phyloP scores from a whole-genome alignment of 805 yeast species.

The Zygotorulaspora danielsina region DNA sequence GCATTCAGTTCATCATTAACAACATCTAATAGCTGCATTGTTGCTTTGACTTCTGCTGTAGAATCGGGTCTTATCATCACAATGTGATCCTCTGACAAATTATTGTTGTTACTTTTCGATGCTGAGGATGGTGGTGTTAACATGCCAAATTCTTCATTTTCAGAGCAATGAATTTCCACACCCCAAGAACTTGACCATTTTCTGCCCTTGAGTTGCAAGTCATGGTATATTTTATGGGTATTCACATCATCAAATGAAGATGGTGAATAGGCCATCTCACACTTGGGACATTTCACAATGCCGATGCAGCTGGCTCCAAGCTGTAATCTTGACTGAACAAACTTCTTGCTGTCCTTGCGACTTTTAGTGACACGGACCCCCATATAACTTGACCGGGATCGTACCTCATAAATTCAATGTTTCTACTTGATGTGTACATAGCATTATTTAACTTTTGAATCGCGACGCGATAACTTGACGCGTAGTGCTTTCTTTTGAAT shows the following conservation, averaged over 20 bases:
- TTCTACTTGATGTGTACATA: too few species aligned
- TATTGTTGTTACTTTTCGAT: conserved; percentile 3
- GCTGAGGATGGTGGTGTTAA: conserved; percentile 18
- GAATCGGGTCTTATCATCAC: conserved; percentile 36
- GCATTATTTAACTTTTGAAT: too few species aligned
- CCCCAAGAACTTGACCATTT: conserved; percentile 45
- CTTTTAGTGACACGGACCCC: too few species aligned
- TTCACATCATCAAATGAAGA: conserved; percentile 18
- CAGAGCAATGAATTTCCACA: conserved; percentile 10
- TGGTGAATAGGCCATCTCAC: conserved; percentile 29
- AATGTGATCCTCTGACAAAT: conserved; percentile 27
- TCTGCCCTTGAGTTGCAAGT: conserved; percentile 45
- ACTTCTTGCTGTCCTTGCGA: conserved; percentile 8
- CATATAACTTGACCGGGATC: too few species aligned
- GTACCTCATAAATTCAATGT: too few species aligned
- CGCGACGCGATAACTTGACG: too few species aligned
- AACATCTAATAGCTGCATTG: conserved; percentile 43
- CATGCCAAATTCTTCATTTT: background rate
- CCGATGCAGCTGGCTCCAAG: conserved; percentile 12
- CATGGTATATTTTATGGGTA: conserved; percentile 51
- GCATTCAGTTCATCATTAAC: conserved; percentile 63
- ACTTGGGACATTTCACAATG: conserved; percentile 23
- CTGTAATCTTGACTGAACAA: conserved; percentile 21
- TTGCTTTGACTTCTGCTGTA: conserved; percentile 34
- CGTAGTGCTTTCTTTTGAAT: too few species aligned